Conservation (phyloP, 371 early-diverging fungal species). For the Mucor lusitanicus region DNA sequence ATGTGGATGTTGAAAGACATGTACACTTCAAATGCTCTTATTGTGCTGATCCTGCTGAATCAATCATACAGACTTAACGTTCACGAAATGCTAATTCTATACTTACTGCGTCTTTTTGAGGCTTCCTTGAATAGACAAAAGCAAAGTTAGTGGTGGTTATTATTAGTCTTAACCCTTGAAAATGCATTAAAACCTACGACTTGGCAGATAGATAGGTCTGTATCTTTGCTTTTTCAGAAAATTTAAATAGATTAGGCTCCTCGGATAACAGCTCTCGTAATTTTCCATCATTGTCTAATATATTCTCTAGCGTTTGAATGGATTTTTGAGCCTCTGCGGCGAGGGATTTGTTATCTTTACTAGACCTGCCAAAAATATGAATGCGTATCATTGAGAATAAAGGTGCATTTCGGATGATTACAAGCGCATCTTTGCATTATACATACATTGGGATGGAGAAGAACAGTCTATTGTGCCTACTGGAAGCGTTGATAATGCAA, state of each 20-base stretch:
- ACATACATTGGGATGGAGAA: not conserved
- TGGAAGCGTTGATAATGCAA: not conserved
- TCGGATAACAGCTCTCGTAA: not conserved
- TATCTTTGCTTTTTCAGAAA: not conserved
- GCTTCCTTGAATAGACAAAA: not conserved
- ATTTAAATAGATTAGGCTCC: not conserved
- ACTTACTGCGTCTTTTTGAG: not conserved
- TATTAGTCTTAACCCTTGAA: not conserved
- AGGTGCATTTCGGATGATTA: not conserved
- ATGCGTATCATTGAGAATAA: not conserved
- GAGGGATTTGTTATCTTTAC: not conserved
- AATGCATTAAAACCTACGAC: not conserved
- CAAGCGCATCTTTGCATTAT: not conserved
- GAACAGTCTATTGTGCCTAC: not conserved
- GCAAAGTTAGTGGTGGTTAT: not conserved
- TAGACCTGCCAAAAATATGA: not conserved
- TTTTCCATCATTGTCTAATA: not conserved
- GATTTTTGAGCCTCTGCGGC: not conserved
- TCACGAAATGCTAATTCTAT: not conserved
- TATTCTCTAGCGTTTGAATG: not conserved
- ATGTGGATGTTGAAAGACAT: not conserved
- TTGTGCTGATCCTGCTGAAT: not conserved
- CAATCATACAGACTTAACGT: not conserved
- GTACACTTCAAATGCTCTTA: not conserved
- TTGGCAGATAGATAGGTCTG: conserved; percentile 1